Evolutionary conservation across 805 yeast genomes (phyloP).

Genomic region (Suhomyces canberraensis): DNA sequence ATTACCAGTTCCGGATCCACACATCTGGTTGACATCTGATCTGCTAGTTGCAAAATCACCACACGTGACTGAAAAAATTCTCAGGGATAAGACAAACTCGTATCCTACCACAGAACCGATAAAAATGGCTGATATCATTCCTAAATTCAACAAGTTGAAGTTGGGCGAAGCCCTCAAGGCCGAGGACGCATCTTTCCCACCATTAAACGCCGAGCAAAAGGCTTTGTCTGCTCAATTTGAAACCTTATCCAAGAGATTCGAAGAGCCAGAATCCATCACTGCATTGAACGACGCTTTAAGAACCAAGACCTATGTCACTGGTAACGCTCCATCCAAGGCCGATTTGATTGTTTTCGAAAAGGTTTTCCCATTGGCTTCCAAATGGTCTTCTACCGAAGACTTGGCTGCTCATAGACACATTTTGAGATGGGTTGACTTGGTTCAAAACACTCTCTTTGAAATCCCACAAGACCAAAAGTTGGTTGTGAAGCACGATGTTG

Average conservation of each 20-base stretch:
- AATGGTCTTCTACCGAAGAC: slow-evolving; percentile 53
- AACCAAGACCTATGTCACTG: slow-evolving; percentile 66
- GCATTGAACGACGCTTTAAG: slow-evolving; percentile 68
- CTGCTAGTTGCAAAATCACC: neutral
- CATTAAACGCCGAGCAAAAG: slow-evolving; percentile 45
- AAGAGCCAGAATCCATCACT: slow-evolving; percentile 40
- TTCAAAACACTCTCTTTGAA: slow-evolving; percentile 65
- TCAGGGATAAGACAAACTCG: neutral
- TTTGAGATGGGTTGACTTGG: slow-evolving; percentile 86
- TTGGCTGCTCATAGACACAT: slow-evolving; percentile 73
- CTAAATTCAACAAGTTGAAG: slow-evolving; percentile 28
- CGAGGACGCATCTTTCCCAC: slow-evolving; percentile 23
- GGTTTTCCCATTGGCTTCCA: slow-evolving; percentile 56
- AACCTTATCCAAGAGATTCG: slow-evolving; percentile 62
- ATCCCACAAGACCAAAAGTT: slow-evolving; percentile 55
- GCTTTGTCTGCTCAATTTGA: slow-evolving; percentile 80
- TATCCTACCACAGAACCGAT: neutral
- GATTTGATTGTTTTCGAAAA: slow-evolving; percentile 70
- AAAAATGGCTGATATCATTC: slow-evolving; percentile 29
- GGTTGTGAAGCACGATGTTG: slow-evolving; percentile 54
- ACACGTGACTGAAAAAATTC: slow-evolving; percentile 5
- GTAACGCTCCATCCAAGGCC: slow-evolving; percentile 61
- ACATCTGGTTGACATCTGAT: no score
- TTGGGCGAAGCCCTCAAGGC: slow-evolving; percentile 23
- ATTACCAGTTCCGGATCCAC: no score